A percentile compares a stretch with the other conserved stretches of the same genome.
phyloP scores from a whole-genome alignment of 2,329 filamentous ascomycete species.

The Ploettnerulaceae sp. region DNA sequence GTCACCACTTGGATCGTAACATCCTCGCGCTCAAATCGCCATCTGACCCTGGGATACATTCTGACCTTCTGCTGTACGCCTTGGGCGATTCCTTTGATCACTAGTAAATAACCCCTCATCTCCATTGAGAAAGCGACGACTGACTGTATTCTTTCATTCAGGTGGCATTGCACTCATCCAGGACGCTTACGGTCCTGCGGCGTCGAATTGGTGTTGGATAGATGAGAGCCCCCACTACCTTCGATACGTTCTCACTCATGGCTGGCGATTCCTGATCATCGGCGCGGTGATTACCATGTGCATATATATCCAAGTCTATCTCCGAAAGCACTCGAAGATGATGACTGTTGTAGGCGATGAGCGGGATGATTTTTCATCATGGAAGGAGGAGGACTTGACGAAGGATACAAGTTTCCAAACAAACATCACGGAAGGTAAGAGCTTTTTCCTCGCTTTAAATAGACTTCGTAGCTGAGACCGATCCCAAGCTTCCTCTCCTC shows the following conservation, averaged over 20 bases:
- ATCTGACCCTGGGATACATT: background rate
- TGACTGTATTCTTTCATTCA: background rate
- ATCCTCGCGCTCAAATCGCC: constrained; percentile 1
- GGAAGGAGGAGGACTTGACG: background rate
- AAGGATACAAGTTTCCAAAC: background rate
- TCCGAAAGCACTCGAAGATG: constrained; percentile 1
- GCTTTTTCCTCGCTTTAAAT: too few species aligned
- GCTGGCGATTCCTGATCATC: constrained; percentile 36
- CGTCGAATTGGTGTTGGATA: constrained; percentile 42
- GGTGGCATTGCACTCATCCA: constrained; percentile 2
- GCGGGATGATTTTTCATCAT: background rate
- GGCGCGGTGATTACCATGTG: constrained; percentile 9
- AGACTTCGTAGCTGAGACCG: background rate
- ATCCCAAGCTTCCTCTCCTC: background rate
- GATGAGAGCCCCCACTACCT: constrained; percentile 30
- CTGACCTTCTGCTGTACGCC: background rate
- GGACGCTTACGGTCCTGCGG: constrained; percentile 30
- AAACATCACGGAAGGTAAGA: background rate
- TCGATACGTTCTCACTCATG: constrained; percentile 37
- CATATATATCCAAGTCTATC: constrained; percentile 5
- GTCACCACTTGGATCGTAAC: constrained; percentile 8
- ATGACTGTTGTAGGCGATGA: background rate
- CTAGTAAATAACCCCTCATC: background rate
- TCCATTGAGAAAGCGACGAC: background rate
- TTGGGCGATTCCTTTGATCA: constrained; percentile 5